phyloP scores from a whole-genome alignment of 106 monocot species.

The Dendrobium officinale region DNA sequence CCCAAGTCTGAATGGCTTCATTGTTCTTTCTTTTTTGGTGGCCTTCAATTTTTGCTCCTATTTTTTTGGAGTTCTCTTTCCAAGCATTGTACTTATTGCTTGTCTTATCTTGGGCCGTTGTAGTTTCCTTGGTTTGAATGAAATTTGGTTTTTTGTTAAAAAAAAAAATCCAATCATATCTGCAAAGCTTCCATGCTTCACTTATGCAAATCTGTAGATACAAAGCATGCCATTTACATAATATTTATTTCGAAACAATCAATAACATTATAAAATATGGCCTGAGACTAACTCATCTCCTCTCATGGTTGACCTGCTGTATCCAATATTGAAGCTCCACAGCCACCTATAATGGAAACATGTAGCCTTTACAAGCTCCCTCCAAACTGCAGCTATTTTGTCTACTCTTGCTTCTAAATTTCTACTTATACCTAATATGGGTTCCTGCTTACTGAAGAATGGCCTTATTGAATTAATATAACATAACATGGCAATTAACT shows the following conservation, averaged over 20 bases:
- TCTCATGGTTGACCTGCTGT: slow-evolving; percentile 34
- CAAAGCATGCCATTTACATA: neutral
- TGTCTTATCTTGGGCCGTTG: neutral
- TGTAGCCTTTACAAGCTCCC: slow-evolving; percentile 58
- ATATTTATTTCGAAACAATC: neutral
- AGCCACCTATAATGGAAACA: slow-evolving; percentile 59
- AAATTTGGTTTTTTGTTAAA: too few relatives aligned
- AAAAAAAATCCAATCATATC: slow-evolving; percentile 9
- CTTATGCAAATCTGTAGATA: neutral
- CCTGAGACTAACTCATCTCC: slow-evolving; percentile 50
- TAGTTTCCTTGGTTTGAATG: too few relatives aligned
- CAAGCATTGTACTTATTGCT: too few relatives aligned
- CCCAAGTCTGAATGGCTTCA: too few relatives aligned
- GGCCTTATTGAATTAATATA: neutral
- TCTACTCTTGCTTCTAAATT: slow-evolving; percentile 73
- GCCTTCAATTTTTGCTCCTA: too few relatives aligned
- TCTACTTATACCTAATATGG: slow-evolving; percentile 42
- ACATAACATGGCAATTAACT: neutral
- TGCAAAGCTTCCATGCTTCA: neutral
- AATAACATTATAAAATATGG: neutral
- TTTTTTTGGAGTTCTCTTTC: too few relatives aligned
- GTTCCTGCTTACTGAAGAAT: slow-evolving; percentile 19
- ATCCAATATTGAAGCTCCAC: slow-evolving; percentile 65
- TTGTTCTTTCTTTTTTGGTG: too few relatives aligned
- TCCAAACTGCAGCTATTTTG: slow-evolving; percentile 24